Conservation (phyloP, 2,329 filamentous ascomycete genomes). For the Coleophoma crateriformis region DNA sequence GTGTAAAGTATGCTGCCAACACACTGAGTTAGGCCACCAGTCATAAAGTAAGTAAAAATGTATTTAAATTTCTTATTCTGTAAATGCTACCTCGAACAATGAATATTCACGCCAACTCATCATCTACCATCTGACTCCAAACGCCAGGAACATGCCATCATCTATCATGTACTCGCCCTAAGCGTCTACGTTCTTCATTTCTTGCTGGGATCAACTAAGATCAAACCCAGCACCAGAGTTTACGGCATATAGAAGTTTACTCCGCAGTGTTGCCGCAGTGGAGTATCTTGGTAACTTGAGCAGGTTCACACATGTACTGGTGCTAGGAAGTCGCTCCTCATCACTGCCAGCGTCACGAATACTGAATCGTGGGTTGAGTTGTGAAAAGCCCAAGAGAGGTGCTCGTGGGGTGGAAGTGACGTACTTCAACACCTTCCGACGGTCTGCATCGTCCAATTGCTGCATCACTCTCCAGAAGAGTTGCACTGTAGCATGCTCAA, state of each 20-base stretch:
- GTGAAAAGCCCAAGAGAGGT: conserved; percentile 81
- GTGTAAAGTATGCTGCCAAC: no score
- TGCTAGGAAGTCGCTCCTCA: conserved; percentile 76
- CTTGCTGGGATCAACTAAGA: conserved; percentile 44
- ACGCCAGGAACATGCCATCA: no score
- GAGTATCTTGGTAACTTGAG: conserved; percentile 85
- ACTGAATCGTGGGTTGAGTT: conserved; percentile 79
- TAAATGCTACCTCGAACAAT: no score
- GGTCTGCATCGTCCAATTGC: conserved; percentile 67
- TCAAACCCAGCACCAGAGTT: conserved; percentile 92
- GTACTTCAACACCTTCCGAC: conserved; percentile 86
- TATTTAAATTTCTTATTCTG: no score
- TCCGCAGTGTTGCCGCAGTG: conserved; percentile 57
- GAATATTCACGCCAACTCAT: no score
- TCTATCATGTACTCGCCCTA: no score
- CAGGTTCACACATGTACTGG: conserved; percentile 93
- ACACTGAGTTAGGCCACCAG: no score
- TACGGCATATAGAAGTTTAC: conserved; percentile 85
- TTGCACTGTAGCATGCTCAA: conserved; percentile 79
- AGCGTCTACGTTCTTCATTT: no score
- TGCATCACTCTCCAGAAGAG: conserved; percentile 91
- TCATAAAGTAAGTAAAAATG: no score
- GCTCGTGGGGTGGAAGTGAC: conserved; percentile 91
- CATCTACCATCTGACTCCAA: no score
- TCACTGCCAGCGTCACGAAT: conserved; percentile 80